Evolutionary conservation across 2,329 filamentous ascomycete species (phyloP).

Genomic region (Sporothrix inflata): DNA sequence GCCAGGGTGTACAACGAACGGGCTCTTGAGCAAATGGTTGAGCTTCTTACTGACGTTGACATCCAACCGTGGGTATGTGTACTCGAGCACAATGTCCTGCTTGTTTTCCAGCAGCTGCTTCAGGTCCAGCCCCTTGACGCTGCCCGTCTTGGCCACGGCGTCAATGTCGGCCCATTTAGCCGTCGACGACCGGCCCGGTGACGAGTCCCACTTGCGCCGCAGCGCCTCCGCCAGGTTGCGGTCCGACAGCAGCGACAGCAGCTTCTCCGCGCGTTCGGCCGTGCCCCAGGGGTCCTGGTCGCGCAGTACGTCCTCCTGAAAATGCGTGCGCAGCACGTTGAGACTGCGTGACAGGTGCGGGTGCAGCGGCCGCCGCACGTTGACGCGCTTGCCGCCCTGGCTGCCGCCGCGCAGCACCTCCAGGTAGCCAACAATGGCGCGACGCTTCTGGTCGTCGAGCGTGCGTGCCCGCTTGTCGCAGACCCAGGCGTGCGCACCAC

Average conservation of each 20-base stretch:
- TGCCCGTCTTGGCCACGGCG: conserved; percentile 74
- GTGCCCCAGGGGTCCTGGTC: conserved; percentile 84
- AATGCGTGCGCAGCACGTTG: conserved; percentile 80
- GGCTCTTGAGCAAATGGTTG: conserved; percentile 96
- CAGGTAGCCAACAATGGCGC: conserved; percentile 84
- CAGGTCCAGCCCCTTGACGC: conserved; percentile 71
- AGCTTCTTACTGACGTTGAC: conserved; percentile 97
- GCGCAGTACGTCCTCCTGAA: conserved; percentile 78
- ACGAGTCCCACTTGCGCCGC: conserved; percentile 86
- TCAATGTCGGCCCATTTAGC: conserved; percentile 97
- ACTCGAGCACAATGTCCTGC: conserved; percentile 94
- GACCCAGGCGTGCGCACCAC: conserved; percentile 97
- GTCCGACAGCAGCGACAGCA: conserved; percentile 86
- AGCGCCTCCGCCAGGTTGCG: conserved; percentile 75
- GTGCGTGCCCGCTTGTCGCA: conserved; percentile 85
- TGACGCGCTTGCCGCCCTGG: conserved; percentile 84
- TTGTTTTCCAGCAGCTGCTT: conserved; percentile 82
- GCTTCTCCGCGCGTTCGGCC: conserved; percentile 70
- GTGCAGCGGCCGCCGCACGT: conserved; percentile 81
- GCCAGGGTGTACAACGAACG: conserved; percentile 93
- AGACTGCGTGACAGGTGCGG: conserved; percentile 89
- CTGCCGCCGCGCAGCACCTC: conserved; percentile 87
- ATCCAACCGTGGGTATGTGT: conserved; percentile 96
- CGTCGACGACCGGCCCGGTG: conserved; percentile 73
- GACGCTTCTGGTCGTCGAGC: conserved; percentile 83